A percentile compares a stretch with the other conserved stretches of the same genome.
Conservation (phyloP, 2,329 filamentous ascomycete genomes). For the Xylaria sp. region DNA sequence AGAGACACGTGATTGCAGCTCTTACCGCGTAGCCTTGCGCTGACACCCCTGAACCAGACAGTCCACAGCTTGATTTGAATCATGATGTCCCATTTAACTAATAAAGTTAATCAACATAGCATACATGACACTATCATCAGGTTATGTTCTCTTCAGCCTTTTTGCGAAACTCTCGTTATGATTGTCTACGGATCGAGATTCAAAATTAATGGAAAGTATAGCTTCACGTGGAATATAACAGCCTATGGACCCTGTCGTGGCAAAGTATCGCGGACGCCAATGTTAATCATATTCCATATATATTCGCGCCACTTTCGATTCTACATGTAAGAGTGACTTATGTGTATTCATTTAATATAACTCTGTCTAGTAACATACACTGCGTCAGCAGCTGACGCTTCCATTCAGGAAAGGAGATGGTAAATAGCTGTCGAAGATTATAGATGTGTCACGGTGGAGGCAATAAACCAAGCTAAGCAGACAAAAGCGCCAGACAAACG, state of each 20-base stretch:
- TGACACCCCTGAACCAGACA: neutral
- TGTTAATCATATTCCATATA: too few relatives aligned
- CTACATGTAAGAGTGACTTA: neutral
- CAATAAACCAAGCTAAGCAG: too few relatives aligned
- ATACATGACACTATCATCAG: neutral
- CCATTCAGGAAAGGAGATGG: neutral
- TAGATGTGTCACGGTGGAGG: too few relatives aligned
- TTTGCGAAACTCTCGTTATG: neutral
- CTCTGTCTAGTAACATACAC: neutral
- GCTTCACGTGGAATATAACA: neutral
- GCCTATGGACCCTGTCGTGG: neutral
- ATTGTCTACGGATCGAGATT: neutral
- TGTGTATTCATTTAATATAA: neutral
- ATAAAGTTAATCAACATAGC: neutral
- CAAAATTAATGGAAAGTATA: neutral
- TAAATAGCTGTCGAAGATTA: neutral
- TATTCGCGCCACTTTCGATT: neutral
- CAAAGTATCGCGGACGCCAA: neutral
- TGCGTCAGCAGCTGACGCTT: neutral
- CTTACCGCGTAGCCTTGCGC: neutral
- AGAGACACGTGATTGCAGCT: neutral
- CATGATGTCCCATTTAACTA: neutral
- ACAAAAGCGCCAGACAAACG: too few relatives aligned
- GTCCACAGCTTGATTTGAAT: neutral
- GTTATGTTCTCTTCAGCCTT: neutral